phyloP scores from a whole-genome alignment of 441 rosid species.

The Rhodomyrtus psidioides region DNA sequence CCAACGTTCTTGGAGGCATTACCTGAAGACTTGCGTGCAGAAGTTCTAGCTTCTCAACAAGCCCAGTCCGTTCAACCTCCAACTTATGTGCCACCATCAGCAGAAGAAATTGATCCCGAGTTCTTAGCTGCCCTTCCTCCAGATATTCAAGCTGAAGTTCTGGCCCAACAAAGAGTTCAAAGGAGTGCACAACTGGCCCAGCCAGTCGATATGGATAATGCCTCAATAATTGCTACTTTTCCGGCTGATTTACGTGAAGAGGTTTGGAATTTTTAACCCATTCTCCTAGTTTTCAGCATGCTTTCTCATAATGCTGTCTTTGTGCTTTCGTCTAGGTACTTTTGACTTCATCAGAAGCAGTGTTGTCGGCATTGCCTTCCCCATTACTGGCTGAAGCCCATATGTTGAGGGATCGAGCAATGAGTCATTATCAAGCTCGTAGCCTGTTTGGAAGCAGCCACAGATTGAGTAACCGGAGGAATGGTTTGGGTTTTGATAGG shows the following conservation, averaged over 20 bases:
- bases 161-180: conserved; percentile 98
- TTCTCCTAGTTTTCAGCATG: conserved; percentile 4
- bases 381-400: conserved; percentile 95
- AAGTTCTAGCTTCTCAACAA: conserved; percentile 98
- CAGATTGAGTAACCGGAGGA: conserved; percentile 69
- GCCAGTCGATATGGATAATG: conserved; percentile 99
- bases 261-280: conserved; percentile 30
- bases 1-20: conserved; percentile 97
- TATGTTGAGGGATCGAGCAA: conserved; percentile 93
- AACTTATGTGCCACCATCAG: conserved; percentile 74
- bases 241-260: conserved; percentile 99
- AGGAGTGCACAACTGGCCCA: conserved; percentile 87
- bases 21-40: conserved; percentile 93
- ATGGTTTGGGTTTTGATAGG: conserved; percentile 92
- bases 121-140: conserved; percentile 98
- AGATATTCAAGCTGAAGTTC: conserved; percentile 97
- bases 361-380: conserved; percentile 84
- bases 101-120: conserved; percentile 95
- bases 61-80: conserved; percentile 91
- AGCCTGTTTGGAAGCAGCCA: conserved; percentile 85
- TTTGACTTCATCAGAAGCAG: conserved; percentile 95
- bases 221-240: conserved; percentile 96
- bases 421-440: conserved; percentile 97
- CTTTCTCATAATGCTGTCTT: conserved; percentile 6
- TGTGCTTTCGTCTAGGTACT: conserved; percentile 56